Evolutionary conservation across 768 basidiomycete species (phyloP).

Genomic region (Trametes elegans): DNA sequence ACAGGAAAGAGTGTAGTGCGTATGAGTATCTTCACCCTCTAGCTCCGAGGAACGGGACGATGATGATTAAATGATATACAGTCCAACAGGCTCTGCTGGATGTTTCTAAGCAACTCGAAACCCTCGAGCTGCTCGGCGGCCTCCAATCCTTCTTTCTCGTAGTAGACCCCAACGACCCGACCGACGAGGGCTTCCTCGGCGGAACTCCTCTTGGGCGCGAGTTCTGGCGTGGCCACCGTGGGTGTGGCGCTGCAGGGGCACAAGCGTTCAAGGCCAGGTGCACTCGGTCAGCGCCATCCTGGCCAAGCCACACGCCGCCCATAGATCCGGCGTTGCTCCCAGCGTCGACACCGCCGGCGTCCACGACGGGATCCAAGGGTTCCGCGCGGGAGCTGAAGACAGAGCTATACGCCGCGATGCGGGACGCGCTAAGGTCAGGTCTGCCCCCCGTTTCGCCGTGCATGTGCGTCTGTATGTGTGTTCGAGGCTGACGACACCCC

Average conservation of each 20-base stretch:
- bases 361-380: background rate
- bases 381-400: constrained; percentile 43
- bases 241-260: constrained; percentile 58
- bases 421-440: constrained; percentile 52
- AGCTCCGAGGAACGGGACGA: no score
- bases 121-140: constrained; percentile 46
- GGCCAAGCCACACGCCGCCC: background rate
- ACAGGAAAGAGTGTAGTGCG: constrained; percentile 16
- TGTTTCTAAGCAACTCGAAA: constrained; percentile 53
- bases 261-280: constrained; percentile 52
- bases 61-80: no score
- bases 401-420: constrained; percentile 54
- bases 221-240: constrained; percentile 61
- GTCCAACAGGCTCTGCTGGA: constrained; percentile 47
- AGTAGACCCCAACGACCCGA: constrained; percentile 48
- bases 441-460: background rate
- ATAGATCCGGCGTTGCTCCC: background rate
- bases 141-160: constrained; percentile 63
- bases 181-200: constrained; percentile 59
- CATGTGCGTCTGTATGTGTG: background rate
- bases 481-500: background rate
- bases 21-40: no score
- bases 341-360: background rate
- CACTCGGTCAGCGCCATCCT: constrained; percentile 22
- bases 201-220: constrained; percentile 60